A percentile compares a stretch with the other conserved stretches of the same genome.
These are phyloP conservation scores for Onygenales sp. DNA, from an alignment of 2,329 filamentous ascomycete genomes.

Conservation along the genomic window DNA sequence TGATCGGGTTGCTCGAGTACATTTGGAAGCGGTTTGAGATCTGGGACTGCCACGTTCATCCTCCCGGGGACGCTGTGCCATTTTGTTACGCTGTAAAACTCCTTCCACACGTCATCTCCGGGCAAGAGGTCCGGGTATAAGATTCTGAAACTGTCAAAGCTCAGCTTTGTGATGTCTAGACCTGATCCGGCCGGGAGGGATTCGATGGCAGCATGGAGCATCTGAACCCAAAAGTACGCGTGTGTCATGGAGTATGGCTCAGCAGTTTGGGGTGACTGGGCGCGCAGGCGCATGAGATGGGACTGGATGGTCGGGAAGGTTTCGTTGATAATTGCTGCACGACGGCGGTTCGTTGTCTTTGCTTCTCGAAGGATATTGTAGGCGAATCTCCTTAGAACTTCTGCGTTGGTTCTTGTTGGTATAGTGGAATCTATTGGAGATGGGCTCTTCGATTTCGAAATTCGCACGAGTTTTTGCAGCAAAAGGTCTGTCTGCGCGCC, in stretches of 20 bases:
- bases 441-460: background rate
- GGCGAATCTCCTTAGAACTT: background rate
- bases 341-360: background rate
- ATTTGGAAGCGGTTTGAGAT: constrained; percentile 21
- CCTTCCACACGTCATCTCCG: constrained; percentile 17
- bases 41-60: constrained; percentile 18
- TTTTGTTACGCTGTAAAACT: constrained; percentile 15
- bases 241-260: constrained; percentile 1
- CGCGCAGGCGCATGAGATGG: constrained; percentile 3
- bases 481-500: constrained; percentile 4
- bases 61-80: constrained; percentile 21
- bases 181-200: background rate
- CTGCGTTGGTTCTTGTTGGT: background rate
- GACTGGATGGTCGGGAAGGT: background rate
- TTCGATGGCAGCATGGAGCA: constrained; percentile 1
- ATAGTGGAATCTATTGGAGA: too few relatives aligned
- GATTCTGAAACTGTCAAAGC: constrained; percentile 13
- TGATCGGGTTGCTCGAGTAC: constrained; percentile 5
- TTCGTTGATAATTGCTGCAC: background rate
- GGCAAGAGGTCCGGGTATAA: constrained; percentile 14
- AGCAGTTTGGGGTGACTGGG: background rate
- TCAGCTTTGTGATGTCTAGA: background rate
- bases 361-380: background rate
- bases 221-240: constrained; percentile 3
- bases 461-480: background rate